Conservation (phyloP, 768 basidiomycete species). For the Ramaria sp. region DNA sequence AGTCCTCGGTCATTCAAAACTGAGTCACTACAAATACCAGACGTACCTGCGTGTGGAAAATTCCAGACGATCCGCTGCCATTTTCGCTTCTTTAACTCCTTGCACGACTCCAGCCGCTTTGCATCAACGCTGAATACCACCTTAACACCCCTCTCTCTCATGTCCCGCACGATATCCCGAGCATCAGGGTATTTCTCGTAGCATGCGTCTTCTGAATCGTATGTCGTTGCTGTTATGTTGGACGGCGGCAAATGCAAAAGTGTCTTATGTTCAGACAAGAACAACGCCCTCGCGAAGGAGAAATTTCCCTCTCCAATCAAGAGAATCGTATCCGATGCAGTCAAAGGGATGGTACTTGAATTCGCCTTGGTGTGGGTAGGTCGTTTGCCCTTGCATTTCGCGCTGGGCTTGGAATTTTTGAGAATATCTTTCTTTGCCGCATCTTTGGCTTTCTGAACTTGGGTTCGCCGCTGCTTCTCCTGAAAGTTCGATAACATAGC, state of each 20-base stretch:
- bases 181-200: conserved; percentile 78
- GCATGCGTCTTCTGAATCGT: conserved; percentile 69
- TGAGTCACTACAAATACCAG: conserved; percentile 14
- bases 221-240: conserved; percentile 79
- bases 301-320: conserved; percentile 89
- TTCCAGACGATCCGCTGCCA: conserved; percentile 89
- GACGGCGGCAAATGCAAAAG: conserved; percentile 43
- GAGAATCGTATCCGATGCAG: conserved; percentile 2
- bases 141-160: conserved; percentile 50
- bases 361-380: not conserved
- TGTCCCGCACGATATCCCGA: conserved; percentile 37
- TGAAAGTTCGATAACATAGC: conserved; percentile 1
- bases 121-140: conserved; percentile 82
- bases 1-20: not conserved
- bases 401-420: not conserved
- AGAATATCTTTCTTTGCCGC: conserved; percentile 1
- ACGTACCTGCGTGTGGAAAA: conserved; percentile 85
- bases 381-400: conserved; percentile 3
- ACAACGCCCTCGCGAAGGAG: conserved; percentile 74
- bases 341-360: not conserved
- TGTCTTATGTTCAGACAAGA: conserved; percentile 32
- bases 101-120: conserved; percentile 53
- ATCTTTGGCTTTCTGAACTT: conserved; percentile 3
- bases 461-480: not conserved
- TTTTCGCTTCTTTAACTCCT: conserved; percentile 43